A percentile compares a stretch with the other conserved stretches of the same genome.
Evolutionary conservation across 2,329 filamentous ascomycete genomes (phyloP).

Genomic region (Trichoderma sp.): DNA sequence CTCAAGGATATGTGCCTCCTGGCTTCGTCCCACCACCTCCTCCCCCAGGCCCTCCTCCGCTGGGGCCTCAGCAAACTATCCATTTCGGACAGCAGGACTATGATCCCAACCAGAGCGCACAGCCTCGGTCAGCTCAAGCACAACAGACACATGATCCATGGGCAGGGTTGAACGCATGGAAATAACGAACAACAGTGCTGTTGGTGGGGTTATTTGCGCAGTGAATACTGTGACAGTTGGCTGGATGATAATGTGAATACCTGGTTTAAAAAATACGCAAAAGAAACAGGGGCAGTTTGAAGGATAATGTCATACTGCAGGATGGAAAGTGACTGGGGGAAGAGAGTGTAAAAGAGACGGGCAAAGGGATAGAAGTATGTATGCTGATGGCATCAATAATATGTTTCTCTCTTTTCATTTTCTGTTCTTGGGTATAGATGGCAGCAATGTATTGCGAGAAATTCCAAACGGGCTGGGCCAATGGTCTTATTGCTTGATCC

Average conservation of each 20-base stretch:
- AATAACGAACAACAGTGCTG: constrained; percentile 34
- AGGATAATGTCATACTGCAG: not conserved
- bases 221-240: not conserved
- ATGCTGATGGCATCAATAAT: not conserved
- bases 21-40: constrained; percentile 66
- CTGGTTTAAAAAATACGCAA: not conserved
- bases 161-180: constrained; percentile 56
- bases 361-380: not conserved
- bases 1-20: constrained; percentile 50
- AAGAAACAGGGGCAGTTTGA: not conserved
- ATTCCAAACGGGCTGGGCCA: not conserved
- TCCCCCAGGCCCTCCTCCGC: constrained; percentile 61
- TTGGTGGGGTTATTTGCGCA: not conserved
- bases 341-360: not conserved
- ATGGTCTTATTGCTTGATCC: not conserved
- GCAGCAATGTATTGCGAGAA: not conserved
- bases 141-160: constrained; percentile 51
- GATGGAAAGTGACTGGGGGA: not conserved
- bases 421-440: not conserved
- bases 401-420: not conserved
- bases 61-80: constrained; percentile 64
- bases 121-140: constrained; percentile 36
- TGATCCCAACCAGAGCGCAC: constrained; percentile 36
- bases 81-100: constrained; percentile 49
- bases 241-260: not conserved